phyloP scores from a whole-genome alignment of 2,329 filamentous ascomycete genomes.

The Fusarium sp. region DNA sequence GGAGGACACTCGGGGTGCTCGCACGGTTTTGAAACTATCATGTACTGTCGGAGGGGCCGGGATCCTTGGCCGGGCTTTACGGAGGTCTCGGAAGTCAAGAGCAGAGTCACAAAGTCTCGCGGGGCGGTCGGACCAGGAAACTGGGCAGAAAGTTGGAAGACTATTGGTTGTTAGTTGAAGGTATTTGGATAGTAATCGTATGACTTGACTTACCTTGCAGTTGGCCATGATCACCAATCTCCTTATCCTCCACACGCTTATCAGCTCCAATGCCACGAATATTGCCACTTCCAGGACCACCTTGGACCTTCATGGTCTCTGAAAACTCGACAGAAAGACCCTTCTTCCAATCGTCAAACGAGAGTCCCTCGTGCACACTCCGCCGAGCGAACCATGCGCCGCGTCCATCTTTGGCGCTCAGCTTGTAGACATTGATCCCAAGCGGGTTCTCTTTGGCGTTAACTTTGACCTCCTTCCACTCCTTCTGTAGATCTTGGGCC shows the following conservation, averaged over 20 bases:
- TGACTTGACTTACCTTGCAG: conserved; percentile 64
- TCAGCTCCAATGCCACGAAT: conserved; percentile 90
- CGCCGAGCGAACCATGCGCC: conserved; percentile 91
- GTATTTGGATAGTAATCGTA: conserved; percentile 3
- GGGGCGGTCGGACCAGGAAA: conserved; percentile 91
- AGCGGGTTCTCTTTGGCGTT: conserved; percentile 78
- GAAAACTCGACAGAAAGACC: conserved; percentile 83
- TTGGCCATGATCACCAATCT: conserved; percentile 68
- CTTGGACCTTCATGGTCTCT: conserved; percentile 78
- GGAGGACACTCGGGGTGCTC: conserved; percentile 78
- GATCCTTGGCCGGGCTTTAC: conserved; percentile 45
- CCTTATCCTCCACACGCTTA: conserved; percentile 72
- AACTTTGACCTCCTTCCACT: conserved; percentile 89
- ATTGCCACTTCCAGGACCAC: conserved; percentile 76
- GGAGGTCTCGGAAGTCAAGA: conserved; percentile 73
- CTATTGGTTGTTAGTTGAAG: conserved; percentile 54
- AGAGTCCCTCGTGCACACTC: conserved; percentile 82
- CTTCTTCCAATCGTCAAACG: conserved; percentile 81
- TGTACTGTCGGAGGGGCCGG: conserved; percentile 74
- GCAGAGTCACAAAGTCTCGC: conserved; percentile 85
- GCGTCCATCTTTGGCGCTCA: conserved; percentile 80
- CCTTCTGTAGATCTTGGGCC: conserved; percentile 72
- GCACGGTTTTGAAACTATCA: conserved; percentile 89
- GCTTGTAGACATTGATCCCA: conserved; percentile 82
- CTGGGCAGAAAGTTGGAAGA: conserved; percentile 87